Percentiles rank a stretch among this genome's conserved stretches.
These are phyloP conservation scores for Terfezia claveryi DNA, from an alignment of 495 filamentous ascomycete genomes.

Conservation along the genomic window DNA sequence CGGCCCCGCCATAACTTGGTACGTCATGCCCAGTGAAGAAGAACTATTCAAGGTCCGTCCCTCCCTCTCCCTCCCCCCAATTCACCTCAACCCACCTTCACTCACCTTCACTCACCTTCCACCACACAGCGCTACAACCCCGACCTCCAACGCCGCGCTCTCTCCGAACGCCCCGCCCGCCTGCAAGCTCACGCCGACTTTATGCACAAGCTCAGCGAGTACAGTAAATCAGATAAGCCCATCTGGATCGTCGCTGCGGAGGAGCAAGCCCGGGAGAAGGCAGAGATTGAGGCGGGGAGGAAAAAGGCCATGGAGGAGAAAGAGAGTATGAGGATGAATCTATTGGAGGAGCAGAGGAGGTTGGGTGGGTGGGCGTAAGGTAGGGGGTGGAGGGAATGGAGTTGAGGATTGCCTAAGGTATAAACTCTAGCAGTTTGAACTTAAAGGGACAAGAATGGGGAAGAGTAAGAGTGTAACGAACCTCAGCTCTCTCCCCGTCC, in stretches of 20 bases:
- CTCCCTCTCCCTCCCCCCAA: neutral
- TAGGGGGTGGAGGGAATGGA: slow-evolving; percentile 3
- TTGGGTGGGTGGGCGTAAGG: slow-evolving; percentile 11
- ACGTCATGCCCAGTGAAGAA: slow-evolving; percentile 66
- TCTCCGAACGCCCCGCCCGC: slow-evolving; percentile 47
- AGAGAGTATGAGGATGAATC: slow-evolving; percentile 39
- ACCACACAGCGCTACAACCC: slow-evolving; percentile 56
- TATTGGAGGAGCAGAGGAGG: slow-evolving; percentile 19
- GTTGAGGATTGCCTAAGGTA: too few relatives aligned
- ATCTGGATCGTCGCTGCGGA: slow-evolving; percentile 60
- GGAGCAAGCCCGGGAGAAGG: slow-evolving; percentile 33
- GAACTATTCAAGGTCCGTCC: slow-evolving; percentile 48
- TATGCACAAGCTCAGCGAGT: slow-evolving; percentile 58
- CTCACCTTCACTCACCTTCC: neutral
- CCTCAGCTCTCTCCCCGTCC: too few relatives aligned
- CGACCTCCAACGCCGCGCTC: slow-evolving; percentile 62
- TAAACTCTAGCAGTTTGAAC: too few relatives aligned
- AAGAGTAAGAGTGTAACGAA: too few relatives aligned
- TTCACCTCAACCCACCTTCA: neutral
- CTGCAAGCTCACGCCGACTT: slow-evolving; percentile 79
- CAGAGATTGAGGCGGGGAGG: slow-evolving; percentile 28
- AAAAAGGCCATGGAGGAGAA: slow-evolving; percentile 31
- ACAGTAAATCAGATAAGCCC: slow-evolving; percentile 75
- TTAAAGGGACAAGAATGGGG: too few relatives aligned
- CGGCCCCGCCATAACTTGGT: slow-evolving; percentile 65